phyloP scores from a whole-genome alignment of 148 eudicot genomes.

The Heliamphora exappendiculata region DNA sequence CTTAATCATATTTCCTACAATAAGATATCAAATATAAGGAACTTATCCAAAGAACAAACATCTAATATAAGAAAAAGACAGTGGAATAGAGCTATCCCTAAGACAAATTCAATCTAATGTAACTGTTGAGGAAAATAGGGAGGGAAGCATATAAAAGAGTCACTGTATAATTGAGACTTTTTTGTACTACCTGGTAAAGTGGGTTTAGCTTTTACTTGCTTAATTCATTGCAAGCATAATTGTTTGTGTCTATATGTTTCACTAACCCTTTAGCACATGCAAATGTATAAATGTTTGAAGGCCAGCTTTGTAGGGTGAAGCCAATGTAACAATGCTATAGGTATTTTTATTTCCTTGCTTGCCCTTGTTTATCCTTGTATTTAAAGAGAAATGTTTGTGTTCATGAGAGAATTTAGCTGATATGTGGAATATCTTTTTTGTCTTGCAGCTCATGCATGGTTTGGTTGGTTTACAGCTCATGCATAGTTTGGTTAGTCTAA shows the following conservation, averaged over 20 bases:
- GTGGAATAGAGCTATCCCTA: background rate
- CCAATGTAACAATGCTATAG: background rate
- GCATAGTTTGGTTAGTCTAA: too few relatives aligned
- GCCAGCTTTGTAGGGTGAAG: background rate
- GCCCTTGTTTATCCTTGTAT: background rate
- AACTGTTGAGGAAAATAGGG: background rate
- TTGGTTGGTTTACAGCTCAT: too few relatives aligned
- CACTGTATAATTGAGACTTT: background rate
- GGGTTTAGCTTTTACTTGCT: too few relatives aligned
- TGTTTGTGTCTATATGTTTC: background rate
- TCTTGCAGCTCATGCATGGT: conserved; percentile 74
- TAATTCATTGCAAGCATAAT: background rate
- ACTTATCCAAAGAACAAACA: background rate
- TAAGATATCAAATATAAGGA: background rate
- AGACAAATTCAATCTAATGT: background rate
- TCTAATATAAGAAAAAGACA: background rate
- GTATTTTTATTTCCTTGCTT: conserved; percentile 4
- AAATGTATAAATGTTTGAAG: background rate
- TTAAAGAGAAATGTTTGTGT: background rate
- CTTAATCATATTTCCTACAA: conserved; percentile 65
- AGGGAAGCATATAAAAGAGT: background rate
- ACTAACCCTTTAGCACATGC: background rate
- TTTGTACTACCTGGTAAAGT: background rate
- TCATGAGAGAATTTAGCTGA: conserved; percentile 4
- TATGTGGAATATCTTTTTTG: background rate